Evolutionary conservation across 2,329 filamentous ascomycete species (phyloP), one percentile per base, ranked within the genome.

Genomic region (Metarhizium brunneum): DNA sequence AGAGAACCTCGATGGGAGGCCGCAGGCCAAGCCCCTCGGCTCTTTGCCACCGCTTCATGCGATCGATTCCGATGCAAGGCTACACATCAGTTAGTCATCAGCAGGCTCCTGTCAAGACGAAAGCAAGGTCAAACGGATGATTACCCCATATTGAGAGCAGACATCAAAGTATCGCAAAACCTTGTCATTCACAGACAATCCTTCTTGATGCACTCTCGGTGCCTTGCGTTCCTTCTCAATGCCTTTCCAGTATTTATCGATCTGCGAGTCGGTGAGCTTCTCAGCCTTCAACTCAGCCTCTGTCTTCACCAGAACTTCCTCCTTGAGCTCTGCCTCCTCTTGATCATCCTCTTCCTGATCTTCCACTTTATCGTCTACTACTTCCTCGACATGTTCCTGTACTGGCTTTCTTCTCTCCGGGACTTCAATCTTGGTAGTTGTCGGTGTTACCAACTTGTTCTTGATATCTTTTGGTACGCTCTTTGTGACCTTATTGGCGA

Each of bases 161-260:
- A 95, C 87, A 69, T 99, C 94, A 72, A 94, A 99, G 68, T 96
- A 89, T 60, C 92, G 79, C 64, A 97, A 71, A 30, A 97, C 84
- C 76, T 92, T 96, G 77, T 97, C 92, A 55, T 87, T 79, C 49
- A 88, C 62, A 11, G 77, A 80, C 62, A 97, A 67, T 2, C 78
- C 85, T 63, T 86, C 71, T 71, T 95, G 90, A 66, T 97, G 94
- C 40, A 95, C 84, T 63, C 87, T 76, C 47, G 82, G 81, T 18
- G 88, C 82, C 57, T 78, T 79, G 62, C 90, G 79, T 64, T 84
- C 78, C 45, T 75, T 74, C 74, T 96, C 90, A 61, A 92, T 83
- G 11, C 70, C 70, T 61, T 76, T 76, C 91, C 91, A 96, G 69
- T 96, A 96, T 65, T 76, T 78, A 63, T 81, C 81, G 59, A 97